phyloP scores from a whole-genome alignment of 106 monocot species.

The Dendrobium catenatum region DNA sequence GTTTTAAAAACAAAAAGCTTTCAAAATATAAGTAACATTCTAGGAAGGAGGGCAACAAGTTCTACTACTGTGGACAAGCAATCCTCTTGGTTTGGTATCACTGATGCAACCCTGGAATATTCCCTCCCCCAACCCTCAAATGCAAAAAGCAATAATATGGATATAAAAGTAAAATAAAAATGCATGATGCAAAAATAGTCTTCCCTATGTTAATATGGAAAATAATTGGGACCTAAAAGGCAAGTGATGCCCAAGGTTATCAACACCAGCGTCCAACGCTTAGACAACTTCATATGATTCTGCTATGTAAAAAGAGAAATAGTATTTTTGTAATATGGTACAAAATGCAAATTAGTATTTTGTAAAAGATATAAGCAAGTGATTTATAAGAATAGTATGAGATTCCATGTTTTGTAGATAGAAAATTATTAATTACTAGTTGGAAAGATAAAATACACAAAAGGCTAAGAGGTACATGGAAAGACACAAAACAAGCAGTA shows the following conservation, averaged over 20 bases:
- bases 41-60: neutral
- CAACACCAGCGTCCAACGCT: neutral
- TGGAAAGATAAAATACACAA: neutral
- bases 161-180: neutral
- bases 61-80: neutral
- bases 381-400: neutral
- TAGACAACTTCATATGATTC: neutral
- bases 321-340: neutral
- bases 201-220: neutral
- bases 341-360: neutral
- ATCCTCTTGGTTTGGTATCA: neutral
- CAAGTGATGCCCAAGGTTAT: neutral
- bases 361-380: neutral
- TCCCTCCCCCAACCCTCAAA: neutral
- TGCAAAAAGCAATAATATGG: neutral
- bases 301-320: neutral
- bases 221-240: neutral
- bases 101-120: neutral
- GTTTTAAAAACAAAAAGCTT: neutral
- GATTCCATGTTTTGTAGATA: neutral
- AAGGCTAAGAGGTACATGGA: neutral
- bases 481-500: neutral
- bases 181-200: neutral
- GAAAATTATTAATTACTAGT: neutral
- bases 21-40: neutral